phyloP scores from a whole-genome alignment of 331 rosid species.

The Cydonia oblonga region DNA sequence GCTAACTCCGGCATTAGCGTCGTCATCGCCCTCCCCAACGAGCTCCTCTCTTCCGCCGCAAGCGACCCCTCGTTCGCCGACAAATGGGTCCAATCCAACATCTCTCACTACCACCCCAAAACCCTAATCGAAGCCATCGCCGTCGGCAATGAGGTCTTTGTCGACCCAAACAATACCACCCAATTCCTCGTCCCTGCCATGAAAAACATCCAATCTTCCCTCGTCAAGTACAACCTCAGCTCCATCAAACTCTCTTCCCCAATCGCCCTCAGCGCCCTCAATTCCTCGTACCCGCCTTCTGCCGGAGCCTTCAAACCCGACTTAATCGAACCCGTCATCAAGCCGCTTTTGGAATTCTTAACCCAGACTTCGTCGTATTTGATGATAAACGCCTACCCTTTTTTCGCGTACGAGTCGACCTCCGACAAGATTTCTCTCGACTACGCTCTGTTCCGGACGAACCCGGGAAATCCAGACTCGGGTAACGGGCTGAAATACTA shows the following conservation, averaged over 20 bases:
- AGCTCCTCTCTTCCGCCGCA: slow-evolving; percentile 60
- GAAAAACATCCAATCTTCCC: slow-evolving; percentile 47
- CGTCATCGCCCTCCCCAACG: slow-evolving; percentile 58
- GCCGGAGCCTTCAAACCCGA: slow-evolving; percentile 69
- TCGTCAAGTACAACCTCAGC: slow-evolving; percentile 27
- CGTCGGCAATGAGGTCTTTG: slow-evolving; percentile 87
- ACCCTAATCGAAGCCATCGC: slow-evolving; percentile 67
- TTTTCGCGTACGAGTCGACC: slow-evolving; percentile 53
- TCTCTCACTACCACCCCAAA: slow-evolving; percentile 40
- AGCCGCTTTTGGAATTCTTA: slow-evolving; percentile 53
- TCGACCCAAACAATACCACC: slow-evolving; percentile 52
- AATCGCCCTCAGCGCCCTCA: slow-evolving; percentile 49
- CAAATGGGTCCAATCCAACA: slow-evolving; percentile 55
- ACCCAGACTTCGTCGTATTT: slow-evolving; percentile 46
- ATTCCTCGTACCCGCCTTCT: slow-evolving; percentile 58
- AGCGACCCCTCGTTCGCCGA: slow-evolving; percentile 54
- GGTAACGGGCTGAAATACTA: slow-evolving; percentile 56
- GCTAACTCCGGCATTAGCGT: slow-evolving; percentile 47
- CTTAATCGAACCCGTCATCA: slow-evolving; percentile 51
- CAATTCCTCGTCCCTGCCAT: slow-evolving; percentile 63
- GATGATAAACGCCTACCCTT: slow-evolving; percentile 75
- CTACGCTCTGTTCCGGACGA: slow-evolving; percentile 47
- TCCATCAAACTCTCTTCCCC: slow-evolving; percentile 66
- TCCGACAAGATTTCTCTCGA: slow-evolving; percentile 38
- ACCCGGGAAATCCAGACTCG: slow-evolving; percentile 60